Evolutionary conservation across 768 basidiomycete genomes (phyloP), one percentile per base, ranked within the genome.

Genomic region (Coprinellus aureogranulatus): DNA sequence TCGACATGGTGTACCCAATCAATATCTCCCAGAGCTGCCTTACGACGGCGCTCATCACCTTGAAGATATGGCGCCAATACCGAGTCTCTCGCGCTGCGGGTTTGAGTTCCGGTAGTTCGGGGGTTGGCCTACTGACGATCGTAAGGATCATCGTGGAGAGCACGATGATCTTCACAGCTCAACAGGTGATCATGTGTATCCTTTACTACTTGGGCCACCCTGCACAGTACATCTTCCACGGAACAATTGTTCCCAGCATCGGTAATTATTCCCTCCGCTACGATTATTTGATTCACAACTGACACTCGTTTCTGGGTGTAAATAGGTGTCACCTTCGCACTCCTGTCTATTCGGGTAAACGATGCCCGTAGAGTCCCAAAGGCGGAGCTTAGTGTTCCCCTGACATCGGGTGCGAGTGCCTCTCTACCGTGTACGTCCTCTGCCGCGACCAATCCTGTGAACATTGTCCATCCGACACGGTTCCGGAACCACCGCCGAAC

Each of bases 11-110:
- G 30, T 53, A 14, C 31, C 27, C 34, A 8, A 14, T 53, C 51
- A 53, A 53, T 22, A 53, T 53, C 31, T 6, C 51, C 6, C 51
- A 53, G 51, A 53, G 31, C 22, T 30, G n/a, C 51, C 10, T 53
- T 34, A 53, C 16, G 16, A 53, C 51, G 12, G 27, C 12, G 11
- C 31, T 53, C n/a, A 53, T 53, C 18, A 34, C 31, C 6, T 20
- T 53, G 30, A 30, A 26, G 31, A 53, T 53, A 27, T 53, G 31
- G 28, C 16, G 12, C 51, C 51, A 53, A 22, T 34, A 53, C 39
- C 51, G 51, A 4, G 14, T 53, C 31, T 53, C 51, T 53, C 16
- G 27, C 28, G 31, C 26, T n/a, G 51, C 51, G 10, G 51, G 51
- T 8, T 23, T 53, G 34, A 6, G 31, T 16, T 12, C 6, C 9